Evolutionary conservation across 495 filamentous ascomycete species (phyloP), one percentile per base, ranked within the genome.

Genomic region (Tricharina praecox): DNA sequence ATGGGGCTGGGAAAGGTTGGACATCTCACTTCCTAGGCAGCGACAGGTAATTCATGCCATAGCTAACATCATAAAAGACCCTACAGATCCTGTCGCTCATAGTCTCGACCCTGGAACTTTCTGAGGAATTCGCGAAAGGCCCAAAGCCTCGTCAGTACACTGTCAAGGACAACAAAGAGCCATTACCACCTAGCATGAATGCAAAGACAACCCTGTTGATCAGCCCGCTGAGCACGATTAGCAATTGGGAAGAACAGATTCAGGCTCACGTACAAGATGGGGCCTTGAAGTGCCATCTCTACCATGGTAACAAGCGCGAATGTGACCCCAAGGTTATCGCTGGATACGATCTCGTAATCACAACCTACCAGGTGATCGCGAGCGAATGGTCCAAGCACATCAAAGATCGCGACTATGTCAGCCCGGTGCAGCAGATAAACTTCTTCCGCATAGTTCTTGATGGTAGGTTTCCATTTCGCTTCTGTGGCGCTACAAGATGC

Each of bases 391-490:
- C 66, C 26, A 65, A 72, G 8, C 70, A 76, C 16, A 68, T 69
- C 30, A 75, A 75, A 43, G 66, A 68, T 32, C 62, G 67, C 13
- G 53, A 60, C 8, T 46, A 16, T 46, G 8, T 35, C 24, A 83
- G 75, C 48, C 82, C 86, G 0, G 63, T 96, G 30, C 73, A 75
- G 26, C 68, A 77, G 51, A 78, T 87, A 51, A 80, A 81, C 50
- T 93, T 88, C 81, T 96, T 96, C 60, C 80, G 90, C 5, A 85
- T 97, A 46, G 88, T 94, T 0, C 72, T 97, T 21, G 90, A 97
- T 56, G 90, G 55, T 58, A 15, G 21, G 56, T 53, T 23, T 43
- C 4, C 4, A 23, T 23, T 24, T 10, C 19, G 4, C 13, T 13
- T 32, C 13, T 32, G 13, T 13, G 13, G 28, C 28, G 7, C 28